A percentile compares a stretch with the other conserved stretches of the same genome.
Conservation (phyloP, 768 basidiomycete species). For the Psilocybe cyanescens region DNA sequence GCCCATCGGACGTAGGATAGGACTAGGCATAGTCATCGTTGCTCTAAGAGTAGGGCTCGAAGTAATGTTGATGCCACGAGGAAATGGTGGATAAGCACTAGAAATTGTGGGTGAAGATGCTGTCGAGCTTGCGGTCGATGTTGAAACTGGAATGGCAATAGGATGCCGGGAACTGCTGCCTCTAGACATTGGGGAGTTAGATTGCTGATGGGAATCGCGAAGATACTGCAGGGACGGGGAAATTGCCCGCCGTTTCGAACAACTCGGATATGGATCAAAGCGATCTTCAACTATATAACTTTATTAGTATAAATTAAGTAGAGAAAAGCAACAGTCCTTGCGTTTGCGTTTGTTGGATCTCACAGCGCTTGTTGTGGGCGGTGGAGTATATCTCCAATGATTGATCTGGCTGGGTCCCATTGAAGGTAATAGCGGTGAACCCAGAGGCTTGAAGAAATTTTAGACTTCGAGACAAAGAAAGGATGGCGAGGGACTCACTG, state of each 20-base stretch:
- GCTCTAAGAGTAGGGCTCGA: conserved; percentile 79
- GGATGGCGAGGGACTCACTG: conserved; percentile 47
- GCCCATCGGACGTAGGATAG: conserved; percentile 71
- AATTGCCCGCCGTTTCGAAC: conserved; percentile 81
- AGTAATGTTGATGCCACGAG: conserved; percentile 57
- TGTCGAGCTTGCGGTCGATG: conserved; percentile 60
- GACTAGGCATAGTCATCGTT: conserved; percentile 67
- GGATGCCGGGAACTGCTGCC: conserved; percentile 54
- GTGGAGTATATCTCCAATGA: conserved; percentile 84
- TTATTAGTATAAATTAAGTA: background rate
- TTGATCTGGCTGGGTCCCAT: conserved; percentile 48
- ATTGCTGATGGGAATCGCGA: conserved; percentile 58
- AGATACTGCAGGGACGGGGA: conserved; percentile 77
- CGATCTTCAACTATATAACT: conserved; percentile 71
- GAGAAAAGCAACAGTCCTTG: conserved; percentile 27
- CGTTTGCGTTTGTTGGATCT: conserved; percentile 85
- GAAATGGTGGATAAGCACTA: conserved; percentile 48
- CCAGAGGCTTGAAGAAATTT: conserved; percentile 44
- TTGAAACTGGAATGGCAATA: conserved; percentile 69
- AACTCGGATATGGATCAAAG: conserved; percentile 81
- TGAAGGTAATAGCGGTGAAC: conserved; percentile 66
- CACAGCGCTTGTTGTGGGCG: conserved; percentile 76
- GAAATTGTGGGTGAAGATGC: conserved; percentile 76
- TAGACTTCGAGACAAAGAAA: conserved; percentile 14
- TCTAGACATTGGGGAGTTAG: conserved; percentile 54